Evolutionary conservation across 345 rosid genomes (phyloP).

Genomic region (Acer campestre): DNA sequence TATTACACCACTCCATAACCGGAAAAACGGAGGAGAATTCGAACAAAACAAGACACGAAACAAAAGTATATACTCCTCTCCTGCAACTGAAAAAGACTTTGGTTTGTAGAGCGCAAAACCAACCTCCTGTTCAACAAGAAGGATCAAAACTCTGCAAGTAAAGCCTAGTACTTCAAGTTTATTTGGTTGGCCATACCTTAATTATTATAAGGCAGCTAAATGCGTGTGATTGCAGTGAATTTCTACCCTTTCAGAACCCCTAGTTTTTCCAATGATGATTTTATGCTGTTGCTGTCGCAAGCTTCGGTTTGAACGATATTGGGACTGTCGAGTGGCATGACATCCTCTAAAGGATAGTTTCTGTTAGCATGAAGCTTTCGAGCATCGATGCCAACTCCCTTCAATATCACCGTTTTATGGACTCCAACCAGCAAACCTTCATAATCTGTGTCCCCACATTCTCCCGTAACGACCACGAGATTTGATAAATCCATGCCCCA

Average conservation of each 20-base stretch:
- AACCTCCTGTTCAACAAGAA: background rate
- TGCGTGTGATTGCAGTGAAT: background rate
- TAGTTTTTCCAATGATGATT: constrained; percentile 43
- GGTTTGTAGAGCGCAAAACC: background rate
- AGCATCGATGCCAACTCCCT: constrained; percentile 48
- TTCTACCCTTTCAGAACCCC: constrained; percentile 28
- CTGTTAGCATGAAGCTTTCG: constrained; percentile 48
- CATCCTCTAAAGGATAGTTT: constrained; percentile 69
- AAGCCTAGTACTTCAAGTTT: background rate
- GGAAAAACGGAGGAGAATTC: background rate
- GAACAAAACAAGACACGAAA: background rate
- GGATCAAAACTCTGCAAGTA: too few species aligned
- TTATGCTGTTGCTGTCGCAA: constrained; percentile 32
- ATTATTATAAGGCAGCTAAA: background rate
- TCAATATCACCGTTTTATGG: constrained; percentile 58
- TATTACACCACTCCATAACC: background rate
- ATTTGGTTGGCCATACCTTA: background rate
- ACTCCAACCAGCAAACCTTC: constrained; percentile 75
- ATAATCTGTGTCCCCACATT: constrained; percentile 73
- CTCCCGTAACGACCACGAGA: constrained; percentile 67
- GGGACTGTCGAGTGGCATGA: constrained; percentile 50
- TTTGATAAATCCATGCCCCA: constrained; percentile 67
- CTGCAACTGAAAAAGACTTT: background rate
- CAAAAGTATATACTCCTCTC: background rate
- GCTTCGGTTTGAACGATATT: constrained; percentile 41